Conservation (phyloP, 2,329 filamentous ascomycete genomes). For the Ophiosphaerella korrae region DNA sequence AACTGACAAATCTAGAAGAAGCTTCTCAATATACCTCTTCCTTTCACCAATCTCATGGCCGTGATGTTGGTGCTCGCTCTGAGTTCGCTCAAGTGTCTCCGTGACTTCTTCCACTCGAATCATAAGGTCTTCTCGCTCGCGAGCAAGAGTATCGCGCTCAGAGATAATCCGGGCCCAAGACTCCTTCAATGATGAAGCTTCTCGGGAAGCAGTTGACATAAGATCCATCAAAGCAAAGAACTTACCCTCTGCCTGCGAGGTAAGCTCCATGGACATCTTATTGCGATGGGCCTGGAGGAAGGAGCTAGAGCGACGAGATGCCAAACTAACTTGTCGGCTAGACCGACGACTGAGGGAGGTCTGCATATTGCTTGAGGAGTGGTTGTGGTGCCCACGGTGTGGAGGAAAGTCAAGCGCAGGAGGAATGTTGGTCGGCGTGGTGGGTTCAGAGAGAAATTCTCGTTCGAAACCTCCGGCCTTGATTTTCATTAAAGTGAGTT, state of each 20-base stretch:
- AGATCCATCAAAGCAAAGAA: slow-evolving; percentile 37
- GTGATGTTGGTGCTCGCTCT: slow-evolving; percentile 27
- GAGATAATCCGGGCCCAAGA: slow-evolving; percentile 30
- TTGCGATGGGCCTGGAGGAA: slow-evolving; percentile 32
- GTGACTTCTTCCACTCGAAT: slow-evolving; percentile 26
- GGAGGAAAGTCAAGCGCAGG: slow-evolving; percentile 14
- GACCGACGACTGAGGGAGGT: slow-evolving; percentile 21
- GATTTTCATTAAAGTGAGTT: slow-evolving; percentile 30
- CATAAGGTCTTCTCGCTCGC: slow-evolving; percentile 26
- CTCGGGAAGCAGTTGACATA: slow-evolving; percentile 30
- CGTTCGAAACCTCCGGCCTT: slow-evolving; percentile 24
- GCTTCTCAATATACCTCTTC: slow-evolving; percentile 28
- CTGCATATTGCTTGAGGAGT: slow-evolving; percentile 2
- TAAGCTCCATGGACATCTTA: slow-evolving; percentile 32
- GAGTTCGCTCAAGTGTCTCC: slow-evolving; percentile 29
- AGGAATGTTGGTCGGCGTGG: slow-evolving; percentile 18
- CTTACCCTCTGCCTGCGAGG: slow-evolving; percentile 29
- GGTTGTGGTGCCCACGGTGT: slow-evolving; percentile 1
- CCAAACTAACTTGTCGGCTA: slow-evolving; percentile 20
- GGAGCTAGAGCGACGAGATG: slow-evolving; percentile 24
- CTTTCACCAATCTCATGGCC: slow-evolving; percentile 26
- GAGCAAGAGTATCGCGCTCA: slow-evolving; percentile 30
- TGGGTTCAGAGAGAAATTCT: slow-evolving; percentile 30
- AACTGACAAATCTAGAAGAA: slow-evolving; percentile 28
- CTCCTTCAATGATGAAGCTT: slow-evolving; percentile 31